phyloP scores from a whole-genome alignment of 2,329 filamentous ascomycete genomes.

The Cadophora luteo-olivacea region DNA sequence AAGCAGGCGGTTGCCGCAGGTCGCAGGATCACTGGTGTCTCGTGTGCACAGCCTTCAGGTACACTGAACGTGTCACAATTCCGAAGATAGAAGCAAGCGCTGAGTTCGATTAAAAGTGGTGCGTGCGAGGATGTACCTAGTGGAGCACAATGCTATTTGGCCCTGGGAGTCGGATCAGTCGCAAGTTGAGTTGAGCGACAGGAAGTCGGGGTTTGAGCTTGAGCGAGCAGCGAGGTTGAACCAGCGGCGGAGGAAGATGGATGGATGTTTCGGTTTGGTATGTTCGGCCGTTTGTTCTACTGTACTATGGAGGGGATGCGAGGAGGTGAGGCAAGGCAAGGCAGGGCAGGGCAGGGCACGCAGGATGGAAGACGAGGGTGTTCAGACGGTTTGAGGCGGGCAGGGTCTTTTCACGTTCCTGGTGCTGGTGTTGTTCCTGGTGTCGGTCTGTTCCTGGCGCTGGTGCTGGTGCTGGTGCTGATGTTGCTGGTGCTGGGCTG shows the following conservation, averaged over 20 bases:
- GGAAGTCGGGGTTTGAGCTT: not conserved
- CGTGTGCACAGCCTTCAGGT: conserved; percentile 39
- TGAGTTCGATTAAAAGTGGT: conserved; percentile 27
- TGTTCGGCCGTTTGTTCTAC: conserved; percentile 8
- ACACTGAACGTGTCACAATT: conserved; percentile 35
- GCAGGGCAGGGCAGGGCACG: not conserved
- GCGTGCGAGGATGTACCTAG: conserved; percentile 30
- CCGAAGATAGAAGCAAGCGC: conserved; percentile 33
- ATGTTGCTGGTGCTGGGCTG: not conserved
- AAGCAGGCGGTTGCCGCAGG: conserved; percentile 23
- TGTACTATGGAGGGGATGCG: not conserved
- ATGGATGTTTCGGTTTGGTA: conserved; percentile 5
- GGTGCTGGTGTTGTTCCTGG: conserved; percentile 6
- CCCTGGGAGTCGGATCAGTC: conserved; percentile 19
- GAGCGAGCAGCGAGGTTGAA: not conserved
- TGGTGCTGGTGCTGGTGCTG: conserved; percentile 7
- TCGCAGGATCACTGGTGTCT: conserved; percentile 30
- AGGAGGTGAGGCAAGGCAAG: not conserved
- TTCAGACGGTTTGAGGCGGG: conserved; percentile 4
- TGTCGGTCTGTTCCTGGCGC: not conserved
- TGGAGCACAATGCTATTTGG: conserved; percentile 1
- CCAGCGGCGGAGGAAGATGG: not conserved
- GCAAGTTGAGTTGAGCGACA: conserved; percentile 16
- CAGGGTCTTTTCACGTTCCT: conserved; percentile 9
- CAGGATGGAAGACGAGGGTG: conserved; percentile 2